Evolutionary conservation across 805 yeast genomes (phyloP).

Genomic region (Candida palmyrensis): DNA sequence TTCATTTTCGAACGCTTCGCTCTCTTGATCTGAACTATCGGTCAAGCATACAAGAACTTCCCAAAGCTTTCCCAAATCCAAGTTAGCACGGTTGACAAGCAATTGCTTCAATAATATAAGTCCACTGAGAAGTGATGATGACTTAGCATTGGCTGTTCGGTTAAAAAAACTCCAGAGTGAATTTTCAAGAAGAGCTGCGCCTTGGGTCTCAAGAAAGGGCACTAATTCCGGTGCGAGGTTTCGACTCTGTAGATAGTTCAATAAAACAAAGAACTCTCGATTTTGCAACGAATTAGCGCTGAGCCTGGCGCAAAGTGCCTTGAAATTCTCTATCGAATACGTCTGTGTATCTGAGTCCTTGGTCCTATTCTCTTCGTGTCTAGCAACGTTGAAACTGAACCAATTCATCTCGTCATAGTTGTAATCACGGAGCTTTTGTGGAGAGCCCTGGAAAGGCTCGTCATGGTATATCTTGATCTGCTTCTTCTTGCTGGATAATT

Average conservation of each 20-base stretch:
- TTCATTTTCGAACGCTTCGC: slow-evolving; percentile 10
- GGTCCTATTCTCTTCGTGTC: slow-evolving; percentile 5
- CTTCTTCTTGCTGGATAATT: slow-evolving; percentile 26
- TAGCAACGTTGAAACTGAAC: slow-evolving; percentile 35
- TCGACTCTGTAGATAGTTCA: slow-evolving; percentile 13
- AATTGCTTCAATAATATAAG: slow-evolving; percentile 32
- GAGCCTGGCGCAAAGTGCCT: slow-evolving; percentile 11
- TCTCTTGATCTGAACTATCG: slow-evolving; percentile 7
- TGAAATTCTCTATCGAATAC: slow-evolving; percentile 13
- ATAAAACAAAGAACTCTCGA: slow-evolving; percentile 11
- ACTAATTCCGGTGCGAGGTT: slow-evolving; percentile 10
- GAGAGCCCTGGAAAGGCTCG: slow-evolving; percentile 24
- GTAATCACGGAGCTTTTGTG: slow-evolving; percentile 28
- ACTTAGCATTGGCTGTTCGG: slow-evolving; percentile 2
- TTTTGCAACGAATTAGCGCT: slow-evolving; percentile 5
- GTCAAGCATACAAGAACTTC: slow-evolving; percentile 14
- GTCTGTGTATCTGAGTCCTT: neutral
- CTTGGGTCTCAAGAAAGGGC: slow-evolving; percentile 12
- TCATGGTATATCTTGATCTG: slow-evolving; percentile 40
- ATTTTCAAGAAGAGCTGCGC: slow-evolving; percentile 11
- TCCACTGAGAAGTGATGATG: slow-evolving; percentile 18
- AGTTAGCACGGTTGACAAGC: slow-evolving; percentile 19
- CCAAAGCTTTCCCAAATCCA: slow-evolving; percentile 22
- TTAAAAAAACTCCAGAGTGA: slow-evolving; percentile 17
- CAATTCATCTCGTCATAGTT: slow-evolving; percentile 31